Evolutionary conservation across 164 flowering plant genomes (phyloP).

Genomic region (Platanus orientalis): DNA sequence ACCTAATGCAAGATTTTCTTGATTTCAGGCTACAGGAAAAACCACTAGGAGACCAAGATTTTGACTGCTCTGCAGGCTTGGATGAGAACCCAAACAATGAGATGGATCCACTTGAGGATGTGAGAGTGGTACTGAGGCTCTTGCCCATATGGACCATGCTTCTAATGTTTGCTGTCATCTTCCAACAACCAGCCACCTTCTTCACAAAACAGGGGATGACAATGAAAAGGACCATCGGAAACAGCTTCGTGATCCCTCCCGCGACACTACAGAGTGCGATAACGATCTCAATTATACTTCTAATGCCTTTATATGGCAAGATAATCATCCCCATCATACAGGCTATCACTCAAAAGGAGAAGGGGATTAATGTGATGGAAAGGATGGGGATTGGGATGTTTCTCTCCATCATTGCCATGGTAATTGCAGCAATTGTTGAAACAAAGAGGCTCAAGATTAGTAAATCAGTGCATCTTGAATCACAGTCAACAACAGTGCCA

Average conservation of each 20-base stretch:
- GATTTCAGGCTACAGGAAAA: conserved; percentile 55
- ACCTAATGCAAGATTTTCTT: background rate
- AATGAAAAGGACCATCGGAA: conserved; percentile 77
- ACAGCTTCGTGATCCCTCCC: conserved; percentile 74
- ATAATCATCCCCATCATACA: conserved; percentile 50
- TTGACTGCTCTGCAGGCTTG: conserved; percentile 4
- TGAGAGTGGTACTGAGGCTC: conserved; percentile 43
- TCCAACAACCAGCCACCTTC: conserved; percentile 92
- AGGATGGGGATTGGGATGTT: conserved; percentile 94
- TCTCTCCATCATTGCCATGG: conserved; percentile 76
- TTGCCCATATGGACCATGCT: conserved; percentile 86
- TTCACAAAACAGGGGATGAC: conserved; percentile 97
- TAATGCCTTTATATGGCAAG: conserved; percentile 87
- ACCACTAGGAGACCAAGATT: conserved; percentile 38
- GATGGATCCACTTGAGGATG: conserved; percentile 17
- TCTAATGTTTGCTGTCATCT: conserved; percentile 82
- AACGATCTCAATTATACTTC: conserved; percentile 65
- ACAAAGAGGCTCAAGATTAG: conserved; percentile 46
- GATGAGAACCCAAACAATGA: conserved; percentile 11
- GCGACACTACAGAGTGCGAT: conserved; percentile 89
- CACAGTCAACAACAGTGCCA: conserved; percentile 24
- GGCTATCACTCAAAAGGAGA: conserved; percentile 37
- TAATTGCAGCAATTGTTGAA: conserved; percentile 76
- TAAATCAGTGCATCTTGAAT: conserved; percentile 5
- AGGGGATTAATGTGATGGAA: conserved; percentile 66